These are phyloP conservation scores for Stenocarpella maydis DNA, from an alignment of 2,329 filamentous ascomycete species.

Conservation along the genomic window DNA sequence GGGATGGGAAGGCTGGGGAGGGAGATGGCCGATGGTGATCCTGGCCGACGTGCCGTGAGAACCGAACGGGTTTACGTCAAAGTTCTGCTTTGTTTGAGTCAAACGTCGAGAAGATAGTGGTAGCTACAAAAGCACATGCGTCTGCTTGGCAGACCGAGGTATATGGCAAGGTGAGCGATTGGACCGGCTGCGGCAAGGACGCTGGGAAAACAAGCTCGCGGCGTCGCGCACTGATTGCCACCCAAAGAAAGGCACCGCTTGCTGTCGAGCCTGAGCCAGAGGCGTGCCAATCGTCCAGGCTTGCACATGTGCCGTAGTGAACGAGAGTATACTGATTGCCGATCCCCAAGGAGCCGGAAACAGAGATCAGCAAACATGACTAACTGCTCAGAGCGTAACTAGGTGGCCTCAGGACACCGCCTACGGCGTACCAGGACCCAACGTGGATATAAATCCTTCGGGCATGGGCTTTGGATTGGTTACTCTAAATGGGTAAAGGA, in stretches of 20 bases:
- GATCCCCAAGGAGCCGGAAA: too few relatives aligned
- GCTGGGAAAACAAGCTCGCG: background rate
- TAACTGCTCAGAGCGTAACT: too few relatives aligned
- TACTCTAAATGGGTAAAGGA: background rate
- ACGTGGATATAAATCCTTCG: background rate
- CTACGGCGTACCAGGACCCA: too few relatives aligned
- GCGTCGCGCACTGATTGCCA: background rate
- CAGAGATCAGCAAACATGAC: background rate
- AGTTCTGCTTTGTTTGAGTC: conserved; percentile 8
- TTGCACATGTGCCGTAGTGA: background rate
- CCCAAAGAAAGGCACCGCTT: background rate
- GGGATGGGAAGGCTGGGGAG: background rate
- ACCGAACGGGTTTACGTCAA: too few relatives aligned
- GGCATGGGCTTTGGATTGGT: background rate
- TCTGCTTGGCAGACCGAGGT: background rate
- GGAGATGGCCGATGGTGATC: background rate
- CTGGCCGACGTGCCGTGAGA: background rate
- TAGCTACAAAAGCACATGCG: background rate
- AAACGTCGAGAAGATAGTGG: background rate
- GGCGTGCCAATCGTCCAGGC: too few relatives aligned
- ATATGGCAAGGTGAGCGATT: background rate
- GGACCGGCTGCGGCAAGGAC: background rate
- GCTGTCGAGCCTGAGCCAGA: background rate
- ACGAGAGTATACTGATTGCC: conserved; percentile 5
- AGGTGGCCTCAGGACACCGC: background rate